phyloP scores from a whole-genome alignment of 1,139 yeast species.

The Nadsonia starkeyi-henricii region DNA sequence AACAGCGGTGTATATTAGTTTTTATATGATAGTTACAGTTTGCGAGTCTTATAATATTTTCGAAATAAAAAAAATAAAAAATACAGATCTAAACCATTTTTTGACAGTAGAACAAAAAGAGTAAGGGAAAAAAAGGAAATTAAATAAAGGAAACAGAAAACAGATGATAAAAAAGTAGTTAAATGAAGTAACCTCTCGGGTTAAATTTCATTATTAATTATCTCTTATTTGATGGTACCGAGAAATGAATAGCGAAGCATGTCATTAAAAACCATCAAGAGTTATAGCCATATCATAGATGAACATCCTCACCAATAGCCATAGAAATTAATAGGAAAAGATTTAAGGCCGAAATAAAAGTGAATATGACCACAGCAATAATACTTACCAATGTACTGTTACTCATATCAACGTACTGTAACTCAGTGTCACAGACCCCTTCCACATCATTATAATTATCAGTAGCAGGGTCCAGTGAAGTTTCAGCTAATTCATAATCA shows the following conservation, averaged over 20 bases:
- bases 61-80: not conserved
- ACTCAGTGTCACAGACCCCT: not conserved
- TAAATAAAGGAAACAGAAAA: constrained; percentile 1
- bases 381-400: constrained; percentile 45
- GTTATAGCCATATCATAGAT: constrained; percentile 22
- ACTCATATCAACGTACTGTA: constrained; percentile 41
- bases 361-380: constrained; percentile 49
- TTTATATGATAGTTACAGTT: too few species aligned
- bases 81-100: not conserved
- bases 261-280: too few species aligned
- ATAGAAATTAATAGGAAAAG: constrained; percentile 45
- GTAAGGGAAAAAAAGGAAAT: not conserved
- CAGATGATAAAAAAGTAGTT: not conserved
- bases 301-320: constrained; percentile 57
- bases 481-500: not conserved
- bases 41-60: not conserved
- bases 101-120: not conserved
- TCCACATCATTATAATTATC: not conserved
- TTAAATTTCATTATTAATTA: too few species aligned
- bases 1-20: too few species aligned
- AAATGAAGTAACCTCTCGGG: not conserved
- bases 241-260: too few species aligned
- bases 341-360: constrained; percentile 52
- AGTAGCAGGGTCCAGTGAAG: not conserved
- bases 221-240: too few species aligned